Percentiles rank a stretch among this genome's conserved stretches.
These are phyloP conservation scores for Pleurotus salmoneostramineus DNA, from an alignment of 768 basidiomycete species.

Conservation along the genomic window DNA sequence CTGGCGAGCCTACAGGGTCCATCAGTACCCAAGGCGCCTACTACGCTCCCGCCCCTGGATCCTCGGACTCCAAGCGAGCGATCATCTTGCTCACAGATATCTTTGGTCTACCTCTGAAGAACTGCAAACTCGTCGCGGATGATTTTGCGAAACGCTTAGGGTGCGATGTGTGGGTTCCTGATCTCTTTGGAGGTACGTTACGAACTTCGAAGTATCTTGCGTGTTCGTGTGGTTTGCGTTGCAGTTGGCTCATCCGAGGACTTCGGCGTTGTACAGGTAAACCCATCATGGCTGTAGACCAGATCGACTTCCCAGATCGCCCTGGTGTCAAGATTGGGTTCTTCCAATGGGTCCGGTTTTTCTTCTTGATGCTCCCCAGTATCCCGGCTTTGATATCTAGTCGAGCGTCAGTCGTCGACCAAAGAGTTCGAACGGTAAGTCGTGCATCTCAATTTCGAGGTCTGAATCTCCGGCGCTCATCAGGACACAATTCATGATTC, in stretches of 20 bases:
- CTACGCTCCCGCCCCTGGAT: conserved; percentile 28
- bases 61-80: conserved; percentile 26
- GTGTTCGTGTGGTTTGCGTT: neutral
- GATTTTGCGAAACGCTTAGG: conserved; percentile 39
- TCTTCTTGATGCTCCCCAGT: conserved; percentile 20
- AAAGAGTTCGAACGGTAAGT: conserved; percentile 27
- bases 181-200: conserved; percentile 49
- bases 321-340: conserved; percentile 27
- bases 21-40: conserved; percentile 40
- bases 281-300: conserved; percentile 23
- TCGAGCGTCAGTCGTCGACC: conserved; percentile 26
- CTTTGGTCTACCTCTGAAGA: conserved; percentile 50
- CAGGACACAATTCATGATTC: neutral
- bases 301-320: conserved; percentile 22
- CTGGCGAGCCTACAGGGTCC: conserved; percentile 41
- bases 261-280: conserved; percentile 15
- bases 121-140: conserved; percentile 57
- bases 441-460: conserved; percentile 6
- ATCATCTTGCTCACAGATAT: conserved; percentile 53
- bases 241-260: too few relatives aligned
- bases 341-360: conserved; percentile 23
- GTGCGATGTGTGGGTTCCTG: conserved; percentile 64
- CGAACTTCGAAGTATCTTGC: neutral
- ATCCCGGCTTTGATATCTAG: conserved; percentile 26
- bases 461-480: neutral